Base-by-base conservation (phyloP, 345 rosid species). In the Arabis alpina region DNA sequence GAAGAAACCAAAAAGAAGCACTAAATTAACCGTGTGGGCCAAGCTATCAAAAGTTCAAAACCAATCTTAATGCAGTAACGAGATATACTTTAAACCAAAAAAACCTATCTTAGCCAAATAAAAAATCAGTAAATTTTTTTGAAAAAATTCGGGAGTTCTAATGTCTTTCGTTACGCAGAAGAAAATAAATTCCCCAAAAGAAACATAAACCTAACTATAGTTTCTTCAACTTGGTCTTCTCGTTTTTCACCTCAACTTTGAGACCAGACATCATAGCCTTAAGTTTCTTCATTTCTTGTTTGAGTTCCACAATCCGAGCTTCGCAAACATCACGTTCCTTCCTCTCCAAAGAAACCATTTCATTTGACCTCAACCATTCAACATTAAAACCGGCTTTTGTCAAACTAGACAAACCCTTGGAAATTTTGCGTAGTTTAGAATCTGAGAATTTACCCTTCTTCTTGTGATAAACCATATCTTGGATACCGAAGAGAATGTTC, bases 161-260 rank as follows among this genome's bases (percentile, higher is more conserved):
- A 5, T 34, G 37, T 34, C 8, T 34, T 34, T 34, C 37, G 5
- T 34, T 34, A 5, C 37, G 8, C 37, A 34, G 39, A 34, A 34
- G 39, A 34, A 34, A 34, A 1, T 8, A 2, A 9, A 2, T 2
- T 8, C 10, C 39, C 10, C 39, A 36, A 8, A 7, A 34, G 1
- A 34, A 36, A 36, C 10, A 9, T 2, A 36, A 36, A 5, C 0
- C 9, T 36, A 36, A 36, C 39, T 36, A 36, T 36, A 36, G 39
- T 23, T 27, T 69, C 50, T 25, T 69, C 58, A 69, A 48, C 49
- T 48, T 69, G 9, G 5, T n/a, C 42, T 58, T 37, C 41, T 58
- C 73, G 16, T n/a, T 28, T 7, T 36, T 36, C 39, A 36, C 7
- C 39, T 36, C 39, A 36, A 36, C 39, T 36, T 36, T 8, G 10